These are phyloP conservation scores for Kokia cookei DNA, from an alignment of 441 rosid genomes.

Conservation along the genomic window DNA sequence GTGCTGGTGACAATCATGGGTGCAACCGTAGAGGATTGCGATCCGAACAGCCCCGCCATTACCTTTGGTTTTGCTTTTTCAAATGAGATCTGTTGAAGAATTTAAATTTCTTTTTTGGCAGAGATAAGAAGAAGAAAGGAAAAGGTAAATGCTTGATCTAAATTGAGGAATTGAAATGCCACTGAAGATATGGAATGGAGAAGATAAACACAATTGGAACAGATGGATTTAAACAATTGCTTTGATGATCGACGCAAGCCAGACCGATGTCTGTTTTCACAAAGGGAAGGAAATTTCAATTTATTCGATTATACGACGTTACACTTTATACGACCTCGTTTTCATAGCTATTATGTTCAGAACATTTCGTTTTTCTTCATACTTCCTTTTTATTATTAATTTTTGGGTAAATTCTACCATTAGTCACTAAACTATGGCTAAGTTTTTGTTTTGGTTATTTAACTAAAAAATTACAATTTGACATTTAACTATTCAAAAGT, in stretches of 20 bases:
- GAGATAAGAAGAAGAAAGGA: not conserved
- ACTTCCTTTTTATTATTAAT: too few species aligned
- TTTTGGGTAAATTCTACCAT: too few species aligned
- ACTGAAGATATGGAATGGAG: not conserved
- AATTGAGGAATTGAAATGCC: slow-evolving; percentile 1
- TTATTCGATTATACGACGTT: too few species aligned
- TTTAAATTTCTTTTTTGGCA: not conserved
- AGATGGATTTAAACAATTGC: not conserved
- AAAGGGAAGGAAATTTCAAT: too few species aligned
- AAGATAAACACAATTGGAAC: not conserved
- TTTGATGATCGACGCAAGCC: not conserved
- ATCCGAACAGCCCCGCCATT: slow-evolving; percentile 47
- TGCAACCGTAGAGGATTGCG: slow-evolving; percentile 26
- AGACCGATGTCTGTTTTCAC: too few species aligned
- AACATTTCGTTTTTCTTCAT: too few species aligned
- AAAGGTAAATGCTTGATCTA: not conserved
- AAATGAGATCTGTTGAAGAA: not conserved
- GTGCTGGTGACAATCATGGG: slow-evolving; percentile 75
- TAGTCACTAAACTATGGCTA: too few species aligned
- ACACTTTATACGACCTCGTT: too few species aligned
- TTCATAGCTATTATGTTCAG: too few species aligned
- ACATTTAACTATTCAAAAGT: too few species aligned
- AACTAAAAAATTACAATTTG: too few species aligned
- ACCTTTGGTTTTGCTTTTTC: not conserved
- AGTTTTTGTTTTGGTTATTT: accelerated